Base-by-base conservation (phyloP, 345 rosid genomes). In the Citrus unshiu region DNA sequence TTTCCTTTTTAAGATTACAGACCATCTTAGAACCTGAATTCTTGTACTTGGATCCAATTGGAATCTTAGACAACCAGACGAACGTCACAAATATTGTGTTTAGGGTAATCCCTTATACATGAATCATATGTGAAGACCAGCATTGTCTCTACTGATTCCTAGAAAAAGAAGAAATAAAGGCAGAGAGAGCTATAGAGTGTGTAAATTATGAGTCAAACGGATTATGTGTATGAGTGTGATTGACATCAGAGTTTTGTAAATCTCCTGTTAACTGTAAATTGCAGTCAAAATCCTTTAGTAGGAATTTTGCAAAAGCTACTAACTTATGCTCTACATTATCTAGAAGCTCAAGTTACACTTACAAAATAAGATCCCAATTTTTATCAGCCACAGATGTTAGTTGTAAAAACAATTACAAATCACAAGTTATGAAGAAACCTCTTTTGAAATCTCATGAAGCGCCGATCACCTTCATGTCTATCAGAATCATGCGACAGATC, bases 401-500 rank as follows among this genome's bases (percentile, higher is more conserved):
- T 29, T 60, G 59, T 35, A 46, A 67, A 13, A 65, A 43, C 70
- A 78, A 65, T 13, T 39, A 76, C 39, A 70, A 75, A 78, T 70
- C 66, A 84, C 25, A 74, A 78, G 81, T 77, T 79, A 37, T 64
- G 82, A 76, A 57, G 76, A 54, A 82, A 95, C 99, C 96, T 95
- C 89, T 95, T 95, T 81, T 89, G 93, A 87, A 88, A 92, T 89
- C 99, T 93, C 87, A 95, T 86, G 85, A 84, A 82, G 74, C 79
- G 98, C 37, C 98, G 90, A 84, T 92, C 98, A 76, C 99, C 99
- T 81, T 89, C 93, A 82, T 93, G 98, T 88, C 99, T 86, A 79
- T 95, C 99, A 66, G 85, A 86, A 79, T 95, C 98, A 77, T 95
- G 99, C 19, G 97, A 92, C 70, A 95, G 84, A 89, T 95, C 99